Conservation (phyloP, 2,329 filamentous ascomycete genomes). For the Scedosporium boydii region DNA sequence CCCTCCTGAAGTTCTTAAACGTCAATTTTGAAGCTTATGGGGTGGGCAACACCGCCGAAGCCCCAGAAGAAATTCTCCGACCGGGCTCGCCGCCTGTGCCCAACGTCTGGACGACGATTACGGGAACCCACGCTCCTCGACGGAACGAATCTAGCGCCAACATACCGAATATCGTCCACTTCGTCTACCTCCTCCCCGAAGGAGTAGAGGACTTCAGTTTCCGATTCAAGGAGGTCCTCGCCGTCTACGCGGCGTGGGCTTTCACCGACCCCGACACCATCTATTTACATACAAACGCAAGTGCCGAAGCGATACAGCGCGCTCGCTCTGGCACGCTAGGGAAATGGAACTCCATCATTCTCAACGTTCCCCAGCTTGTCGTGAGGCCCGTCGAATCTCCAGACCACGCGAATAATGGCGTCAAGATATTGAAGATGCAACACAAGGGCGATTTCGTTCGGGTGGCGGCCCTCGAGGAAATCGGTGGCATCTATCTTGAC, state of each 20-base stretch:
- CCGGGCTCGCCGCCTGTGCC: neutral
- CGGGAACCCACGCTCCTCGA: neutral
- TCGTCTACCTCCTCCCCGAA: slow-evolving; percentile 15
- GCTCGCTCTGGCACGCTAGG: slow-evolving; percentile 9
- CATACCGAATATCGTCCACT: slow-evolving; percentile 18
- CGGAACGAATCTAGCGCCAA: slow-evolving; percentile 10
- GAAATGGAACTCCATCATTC: slow-evolving; percentile 16
- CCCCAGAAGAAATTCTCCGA: neutral
- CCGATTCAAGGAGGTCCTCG: slow-evolving; percentile 16
- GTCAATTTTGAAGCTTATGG: neutral
- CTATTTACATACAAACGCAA: slow-evolving; percentile 18
- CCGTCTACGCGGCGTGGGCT: slow-evolving; percentile 14
- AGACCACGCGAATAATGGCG: slow-evolving; percentile 10
- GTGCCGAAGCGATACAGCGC: slow-evolving; percentile 4
- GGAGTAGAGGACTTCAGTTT: slow-evolving; percentile 12
- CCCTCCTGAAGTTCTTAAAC: neutral
- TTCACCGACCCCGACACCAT: slow-evolving; percentile 14
- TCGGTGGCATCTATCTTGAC: slow-evolving; percentile 15
- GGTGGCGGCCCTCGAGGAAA: slow-evolving; percentile 12
- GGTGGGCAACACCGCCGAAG: neutral
- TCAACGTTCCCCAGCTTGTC: slow-evolving; percentile 13
- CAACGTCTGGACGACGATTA: neutral
- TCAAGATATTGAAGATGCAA: slow-evolving; percentile 9
- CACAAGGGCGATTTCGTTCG: slow-evolving; percentile 16
- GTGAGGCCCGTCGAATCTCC: slow-evolving; percentile 3